Evolutionary conservation across 768 basidiomycete species (phyloP).

Genomic region (Xerocomellus intermedius): DNA sequence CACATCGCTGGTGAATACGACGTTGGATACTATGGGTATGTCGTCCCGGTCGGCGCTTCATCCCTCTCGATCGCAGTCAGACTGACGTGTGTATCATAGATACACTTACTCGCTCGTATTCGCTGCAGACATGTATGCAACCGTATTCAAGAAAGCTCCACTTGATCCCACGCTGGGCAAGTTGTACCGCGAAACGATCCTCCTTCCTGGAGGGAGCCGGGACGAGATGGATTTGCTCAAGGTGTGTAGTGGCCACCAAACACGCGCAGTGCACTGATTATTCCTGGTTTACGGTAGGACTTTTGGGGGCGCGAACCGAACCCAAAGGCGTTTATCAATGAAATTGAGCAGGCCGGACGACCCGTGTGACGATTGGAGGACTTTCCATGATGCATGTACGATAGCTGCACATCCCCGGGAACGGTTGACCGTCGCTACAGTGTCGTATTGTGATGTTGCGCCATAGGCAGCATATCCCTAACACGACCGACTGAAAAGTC

Average conservation of each 20-base stretch:
- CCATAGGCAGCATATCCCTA: too few relatives aligned
- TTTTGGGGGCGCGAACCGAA: conserved; percentile 78
- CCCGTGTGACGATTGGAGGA: background rate
- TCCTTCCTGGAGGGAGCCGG: conserved; percentile 66
- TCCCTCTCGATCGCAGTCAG: background rate
- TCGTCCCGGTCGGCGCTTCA: background rate
- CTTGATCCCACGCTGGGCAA: conserved; percentile 64
- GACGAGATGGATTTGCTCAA: conserved; percentile 74
- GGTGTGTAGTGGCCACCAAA: conserved; percentile 36
- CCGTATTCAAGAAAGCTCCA: conserved; percentile 76
- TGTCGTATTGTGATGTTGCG: background rate
- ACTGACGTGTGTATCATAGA: conserved; percentile 26
- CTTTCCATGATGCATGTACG: background rate
- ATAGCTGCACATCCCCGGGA: background rate
- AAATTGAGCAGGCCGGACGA: conserved; percentile 50
- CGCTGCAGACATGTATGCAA: conserved; percentile 57
- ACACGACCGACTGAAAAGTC: too few relatives aligned
- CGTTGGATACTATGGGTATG: conserved; percentile 62
- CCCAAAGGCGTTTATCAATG: conserved; percentile 70
- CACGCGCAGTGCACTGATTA: background rate
- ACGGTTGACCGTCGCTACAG: background rate
- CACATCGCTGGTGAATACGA: conserved; percentile 75
- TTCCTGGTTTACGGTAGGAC: conserved; percentile 40
- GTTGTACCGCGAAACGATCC: conserved; percentile 70
- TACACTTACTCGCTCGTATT: conserved; percentile 73